These are phyloP conservation scores for Prunus campanulata DNA, from an alignment of 306 rosid species.

Conservation along the genomic window DNA sequence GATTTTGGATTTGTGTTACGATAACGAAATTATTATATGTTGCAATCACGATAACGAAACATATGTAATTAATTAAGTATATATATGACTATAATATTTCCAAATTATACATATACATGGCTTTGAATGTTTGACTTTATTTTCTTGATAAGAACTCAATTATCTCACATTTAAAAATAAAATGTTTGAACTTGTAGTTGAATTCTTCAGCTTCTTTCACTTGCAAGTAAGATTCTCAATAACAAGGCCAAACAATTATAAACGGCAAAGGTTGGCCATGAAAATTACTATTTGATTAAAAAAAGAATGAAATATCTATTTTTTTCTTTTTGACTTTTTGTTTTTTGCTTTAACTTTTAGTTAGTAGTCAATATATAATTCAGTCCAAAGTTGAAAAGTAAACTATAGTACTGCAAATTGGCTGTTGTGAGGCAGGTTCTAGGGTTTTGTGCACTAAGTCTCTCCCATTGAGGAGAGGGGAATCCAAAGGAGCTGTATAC, in stretches of 20 bases:
- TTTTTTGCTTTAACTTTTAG: not conserved
- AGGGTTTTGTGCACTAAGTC: conserved; percentile 40
- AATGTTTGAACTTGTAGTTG: too few relatives aligned
- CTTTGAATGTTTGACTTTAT: not conserved
- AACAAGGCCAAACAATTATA: too few relatives aligned
- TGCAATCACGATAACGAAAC: not conserved
- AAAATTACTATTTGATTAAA: too few relatives aligned
- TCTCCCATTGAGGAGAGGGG: conserved; percentile 14
- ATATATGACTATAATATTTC: not conserved
- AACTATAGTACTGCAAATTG: conserved; percentile 23
- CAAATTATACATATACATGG: not conserved
- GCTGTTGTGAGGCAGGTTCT: conserved; percentile 29
- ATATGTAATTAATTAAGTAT: not conserved
- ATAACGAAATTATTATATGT: not conserved
- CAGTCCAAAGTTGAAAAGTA: conserved; percentile 20
- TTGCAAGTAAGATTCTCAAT: too few relatives aligned
- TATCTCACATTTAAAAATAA: not conserved
- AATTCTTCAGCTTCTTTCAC: too few relatives aligned
- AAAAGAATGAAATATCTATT: too few relatives aligned
- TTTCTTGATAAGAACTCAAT: not conserved
- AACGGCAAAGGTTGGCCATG: too few relatives aligned
- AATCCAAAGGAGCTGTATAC: conserved; percentile 35
- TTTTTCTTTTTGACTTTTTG: not conserved
- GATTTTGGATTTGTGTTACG: not conserved
- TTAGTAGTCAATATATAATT: conserved; percentile 26